Base-by-base conservation (phyloP, 352 stramenopile species). In the Globisporangium spinosum region DNA sequence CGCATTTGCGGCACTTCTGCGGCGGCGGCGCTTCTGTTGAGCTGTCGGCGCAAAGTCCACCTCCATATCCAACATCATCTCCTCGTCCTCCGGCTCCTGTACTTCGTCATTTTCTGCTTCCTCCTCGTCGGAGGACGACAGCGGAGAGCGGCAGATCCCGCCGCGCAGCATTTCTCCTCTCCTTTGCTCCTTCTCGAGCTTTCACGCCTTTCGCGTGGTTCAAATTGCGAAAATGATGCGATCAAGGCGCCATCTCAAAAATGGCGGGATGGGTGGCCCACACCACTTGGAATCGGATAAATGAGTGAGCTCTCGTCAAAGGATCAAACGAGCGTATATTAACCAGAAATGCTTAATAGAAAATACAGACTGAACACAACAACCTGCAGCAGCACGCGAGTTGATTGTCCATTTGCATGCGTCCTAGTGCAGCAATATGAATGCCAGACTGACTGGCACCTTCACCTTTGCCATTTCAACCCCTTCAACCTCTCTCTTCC, bases 101-200 rank as follows among this genome's bases (percentile, higher is more conserved):
- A 22, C 22, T 1, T 40, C 62, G 10, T 55, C n/a, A 8, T 60
- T 45, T 45, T 20, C 51, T 34, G 8, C 35, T 15, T 32, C 10
- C 38, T 40, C 67, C 40, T 87, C 81, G 53, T 86, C 79, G 32
- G 63, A 68, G 0, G 80, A 89, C 35, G 81, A 89, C 20, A 82
- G 55, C 29, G 81, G 81, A 13, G 81, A 89, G 70, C 71, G 75
- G 57, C 81, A 89, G 43, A 84, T 68, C 5, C 72, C 77, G 20
- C 58, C 65, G 65, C 55, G 53, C 27, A 45, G 54, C 51, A 62
- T 71, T 71, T 81, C 22, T 58, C 69, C 66, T 62, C 55, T 47
- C 20, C 20, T 58, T 34, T 57, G 22, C 51, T 13, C 35, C 20
- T 47, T 6, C 7, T 45, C 56, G 56, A 49, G 7, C 17, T 58